Evolutionary conservation across 208 protist genomes (phyloP).

Genomic region (Acanthamoeba triangularis): DNA sequence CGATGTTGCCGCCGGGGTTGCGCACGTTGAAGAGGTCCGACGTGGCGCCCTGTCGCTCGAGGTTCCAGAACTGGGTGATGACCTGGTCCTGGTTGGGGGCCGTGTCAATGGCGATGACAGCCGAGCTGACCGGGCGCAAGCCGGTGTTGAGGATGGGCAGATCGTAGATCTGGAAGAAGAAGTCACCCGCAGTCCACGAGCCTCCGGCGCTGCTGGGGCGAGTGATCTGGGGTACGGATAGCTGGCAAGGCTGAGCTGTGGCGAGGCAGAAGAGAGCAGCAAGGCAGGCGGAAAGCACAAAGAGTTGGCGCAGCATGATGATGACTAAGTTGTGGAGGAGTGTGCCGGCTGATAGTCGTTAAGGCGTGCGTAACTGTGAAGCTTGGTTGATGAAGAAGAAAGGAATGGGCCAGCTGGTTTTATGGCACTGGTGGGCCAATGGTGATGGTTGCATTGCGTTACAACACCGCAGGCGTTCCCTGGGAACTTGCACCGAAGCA

Average conservation of each 20-base stretch:
- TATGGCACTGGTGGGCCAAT: too few species aligned
- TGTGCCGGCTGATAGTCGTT: too few species aligned
- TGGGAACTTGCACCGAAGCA: too few species aligned
- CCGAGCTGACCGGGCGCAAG: background rate
- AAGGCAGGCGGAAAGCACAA: too few species aligned
- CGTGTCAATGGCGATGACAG: background rate
- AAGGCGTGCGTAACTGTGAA: too few species aligned
- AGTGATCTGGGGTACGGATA: background rate
- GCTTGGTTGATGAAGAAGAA: too few species aligned
- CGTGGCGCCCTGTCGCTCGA: background rate
- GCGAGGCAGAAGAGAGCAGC: background rate
- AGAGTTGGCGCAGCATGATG: too few species aligned
- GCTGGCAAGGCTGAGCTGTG: background rate
- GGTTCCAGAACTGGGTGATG: background rate
- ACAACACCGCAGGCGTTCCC: too few species aligned
- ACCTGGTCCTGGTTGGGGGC: background rate
- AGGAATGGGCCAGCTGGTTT: too few species aligned
- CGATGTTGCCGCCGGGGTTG: background rate
- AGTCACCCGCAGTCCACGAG: background rate
- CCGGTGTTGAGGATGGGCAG: background rate
- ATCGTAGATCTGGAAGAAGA: conserved; percentile 1
- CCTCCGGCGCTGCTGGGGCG: background rate
- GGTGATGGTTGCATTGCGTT: too few species aligned
- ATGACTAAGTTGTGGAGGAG: too few species aligned
- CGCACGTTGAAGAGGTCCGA: background rate